Evolutionary conservation across 2,329 filamentous ascomycete species (phyloP).

Genomic region (Claviceps fusiformis): DNA sequence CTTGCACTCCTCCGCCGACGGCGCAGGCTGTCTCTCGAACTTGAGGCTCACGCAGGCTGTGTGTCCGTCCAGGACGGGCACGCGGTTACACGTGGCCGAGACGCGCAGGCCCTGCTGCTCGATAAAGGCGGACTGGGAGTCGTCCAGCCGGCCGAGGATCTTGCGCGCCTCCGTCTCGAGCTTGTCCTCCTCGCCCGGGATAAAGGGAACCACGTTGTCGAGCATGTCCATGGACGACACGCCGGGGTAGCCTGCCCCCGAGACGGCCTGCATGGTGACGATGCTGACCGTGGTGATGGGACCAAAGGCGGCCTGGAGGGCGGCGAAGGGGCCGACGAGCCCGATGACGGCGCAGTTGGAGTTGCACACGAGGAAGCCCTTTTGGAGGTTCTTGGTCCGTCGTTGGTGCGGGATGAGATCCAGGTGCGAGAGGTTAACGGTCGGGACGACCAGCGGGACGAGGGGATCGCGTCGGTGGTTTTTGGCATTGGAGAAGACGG

Average conservation of each 20-base stretch:
- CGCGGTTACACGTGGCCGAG: constrained; percentile 81
- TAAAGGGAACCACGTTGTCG: constrained; percentile 92
- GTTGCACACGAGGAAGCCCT: constrained; percentile 93
- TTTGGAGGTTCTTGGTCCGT: constrained; percentile 54
- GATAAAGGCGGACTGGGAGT: constrained; percentile 57
- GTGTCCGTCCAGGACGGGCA: constrained; percentile 90
- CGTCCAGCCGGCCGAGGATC: constrained; percentile 69
- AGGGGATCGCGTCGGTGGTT: constrained; percentile 87
- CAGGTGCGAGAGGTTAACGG: constrained; percentile 81
- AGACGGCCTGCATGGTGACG: constrained; percentile 90
- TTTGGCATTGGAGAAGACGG: constrained; percentile 95
- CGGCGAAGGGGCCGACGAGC: constrained; percentile 86
- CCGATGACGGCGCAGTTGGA: constrained; percentile 97
- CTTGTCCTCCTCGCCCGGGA: constrained; percentile 90
- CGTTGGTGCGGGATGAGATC: constrained; percentile 83
- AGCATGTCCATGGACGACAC: constrained; percentile 91
- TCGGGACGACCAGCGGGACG: constrained; percentile 87
- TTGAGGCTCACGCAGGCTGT: constrained; percentile 83
- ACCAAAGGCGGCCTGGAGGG: constrained; percentile 75
- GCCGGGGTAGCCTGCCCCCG: constrained; percentile 80
- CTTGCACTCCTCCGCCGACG: constrained; percentile 63
- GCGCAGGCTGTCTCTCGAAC: constrained; percentile 63
- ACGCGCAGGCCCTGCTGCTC: constrained; percentile 64
- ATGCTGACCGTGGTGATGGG: constrained; percentile 63
- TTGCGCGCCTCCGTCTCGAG: constrained; percentile 89